phyloP scores from a whole-genome alignment of 352 stramenopile genomes.

The Pythium volutum region DNA sequence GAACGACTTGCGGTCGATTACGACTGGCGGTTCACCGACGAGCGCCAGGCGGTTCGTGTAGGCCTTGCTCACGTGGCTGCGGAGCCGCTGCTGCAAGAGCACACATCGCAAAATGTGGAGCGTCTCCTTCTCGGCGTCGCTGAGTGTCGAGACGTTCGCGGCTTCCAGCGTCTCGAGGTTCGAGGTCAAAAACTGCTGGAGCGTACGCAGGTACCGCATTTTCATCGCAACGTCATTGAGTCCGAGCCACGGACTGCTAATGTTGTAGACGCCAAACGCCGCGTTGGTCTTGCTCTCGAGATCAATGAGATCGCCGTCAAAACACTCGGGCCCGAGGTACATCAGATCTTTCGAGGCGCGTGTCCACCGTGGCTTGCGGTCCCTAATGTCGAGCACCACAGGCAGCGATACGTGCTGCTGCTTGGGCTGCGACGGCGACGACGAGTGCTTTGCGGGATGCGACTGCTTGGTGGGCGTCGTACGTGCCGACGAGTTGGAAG shows the following conservation, averaged over 20 bases:
- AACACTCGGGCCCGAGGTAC: conserved; percentile 57
- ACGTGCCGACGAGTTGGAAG: background rate
- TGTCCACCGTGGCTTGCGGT: conserved; percentile 61
- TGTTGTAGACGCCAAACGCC: conserved; percentile 59
- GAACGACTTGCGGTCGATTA: conserved; percentile 75
- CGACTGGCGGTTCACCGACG: conserved; percentile 55
- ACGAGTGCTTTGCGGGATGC: background rate
- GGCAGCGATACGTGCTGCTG: conserved; percentile 9
- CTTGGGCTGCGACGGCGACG: background rate
- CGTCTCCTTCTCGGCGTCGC: conserved; percentile 40
- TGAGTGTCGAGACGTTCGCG: conserved; percentile 30
- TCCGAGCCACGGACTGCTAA: conserved; percentile 57
- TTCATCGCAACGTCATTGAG: conserved; percentile 74
- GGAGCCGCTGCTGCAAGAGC: conserved; percentile 71
- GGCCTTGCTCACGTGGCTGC: conserved; percentile 50
- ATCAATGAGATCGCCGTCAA: conserved; percentile 66
- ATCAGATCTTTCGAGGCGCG: conserved; percentile 45
- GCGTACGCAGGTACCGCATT: conserved; percentile 63
- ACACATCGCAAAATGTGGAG: conserved; percentile 66
- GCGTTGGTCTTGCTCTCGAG: conserved; percentile 47
- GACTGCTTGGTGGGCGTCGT: background rate
- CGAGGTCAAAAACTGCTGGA: conserved; percentile 66
- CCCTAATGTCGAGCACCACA: conserved; percentile 7
- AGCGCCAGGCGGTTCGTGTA: conserved; percentile 64
- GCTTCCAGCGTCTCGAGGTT: conserved; percentile 62